A percentile compares a stretch with the other conserved stretches of the same genome.
Conservation (phyloP, 1,284 basidiomycete species). For the Pterulicium gracile region DNA sequence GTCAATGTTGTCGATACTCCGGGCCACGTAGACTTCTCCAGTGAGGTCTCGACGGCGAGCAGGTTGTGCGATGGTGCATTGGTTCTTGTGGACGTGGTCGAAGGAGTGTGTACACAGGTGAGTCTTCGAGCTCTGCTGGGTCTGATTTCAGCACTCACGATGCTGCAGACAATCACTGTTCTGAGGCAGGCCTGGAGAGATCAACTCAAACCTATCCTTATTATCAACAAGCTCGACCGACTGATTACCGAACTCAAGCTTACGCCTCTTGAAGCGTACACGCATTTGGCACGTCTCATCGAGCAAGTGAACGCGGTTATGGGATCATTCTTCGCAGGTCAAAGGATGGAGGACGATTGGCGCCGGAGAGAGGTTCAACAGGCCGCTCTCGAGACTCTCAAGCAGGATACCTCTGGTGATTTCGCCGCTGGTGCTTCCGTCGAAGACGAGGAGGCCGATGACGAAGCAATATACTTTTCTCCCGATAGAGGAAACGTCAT, state of each 20-base stretch:
- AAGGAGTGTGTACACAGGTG: constrained; percentile 97
- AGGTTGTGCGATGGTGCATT: constrained; percentile 93
- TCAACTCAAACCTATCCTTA: constrained; percentile 80
- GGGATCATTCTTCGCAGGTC: constrained; percentile 91
- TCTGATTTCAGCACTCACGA: not conserved
- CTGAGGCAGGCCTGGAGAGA: constrained; percentile 94
- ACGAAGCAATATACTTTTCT: constrained; percentile 96
- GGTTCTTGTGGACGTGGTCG: constrained; percentile 95
- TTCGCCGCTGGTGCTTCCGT: constrained; percentile 38
- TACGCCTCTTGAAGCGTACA: constrained; percentile 87
- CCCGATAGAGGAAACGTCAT: constrained; percentile 95
- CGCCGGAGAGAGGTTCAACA: constrained; percentile 50
- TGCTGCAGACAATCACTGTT: constrained; percentile 80
- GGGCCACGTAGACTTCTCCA: constrained; percentile 97
- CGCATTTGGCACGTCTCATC: constrained; percentile 86
- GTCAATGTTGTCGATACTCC: constrained; percentile 98
- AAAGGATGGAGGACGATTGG: constrained; percentile 95
- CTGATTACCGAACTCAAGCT: constrained; percentile 92
- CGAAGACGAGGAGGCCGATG: constrained; percentile 87
- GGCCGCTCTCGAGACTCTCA: not conserved
- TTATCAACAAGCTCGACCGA: constrained; percentile 97
- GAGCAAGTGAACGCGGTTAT: constrained; percentile 99
- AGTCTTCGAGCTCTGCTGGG: constrained; percentile 18
- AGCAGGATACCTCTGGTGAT: not conserved
- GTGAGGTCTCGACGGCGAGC: constrained; percentile 92